Conservation (phyloP, 1,284 basidiomycete species). For the Boletus albobrunnescens region DNA sequence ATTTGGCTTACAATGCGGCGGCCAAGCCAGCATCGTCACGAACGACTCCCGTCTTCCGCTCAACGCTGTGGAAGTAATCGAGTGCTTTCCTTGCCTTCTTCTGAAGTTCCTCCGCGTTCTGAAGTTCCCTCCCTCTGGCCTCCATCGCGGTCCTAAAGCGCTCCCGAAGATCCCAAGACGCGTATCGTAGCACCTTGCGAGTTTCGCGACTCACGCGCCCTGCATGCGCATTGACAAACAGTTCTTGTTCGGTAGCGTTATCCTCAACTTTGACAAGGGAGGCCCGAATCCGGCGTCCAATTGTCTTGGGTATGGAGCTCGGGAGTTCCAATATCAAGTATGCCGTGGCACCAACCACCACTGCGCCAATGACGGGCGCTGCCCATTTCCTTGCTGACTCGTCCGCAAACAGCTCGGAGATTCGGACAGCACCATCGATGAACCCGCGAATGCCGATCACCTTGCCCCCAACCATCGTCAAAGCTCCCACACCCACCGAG, state of each 20-base stretch:
- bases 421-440: slow-evolving; percentile 70
- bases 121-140: slow-evolving; percentile 72
- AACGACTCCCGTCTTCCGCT: slow-evolving; percentile 55
- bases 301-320: slow-evolving; percentile 84
- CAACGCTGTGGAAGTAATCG: slow-evolving; percentile 65
- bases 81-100: slow-evolving; percentile 68
- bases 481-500: slow-evolving; percentile 77
- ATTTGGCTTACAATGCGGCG: slow-evolving; percentile 14
- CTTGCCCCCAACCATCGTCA: slow-evolving; percentile 84
- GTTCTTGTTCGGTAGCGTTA: slow-evolving; percentile 39
- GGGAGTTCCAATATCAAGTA: slow-evolving; percentile 91
- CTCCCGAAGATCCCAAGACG: slow-evolving; percentile 89
- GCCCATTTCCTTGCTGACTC: slow-evolving; percentile 85
- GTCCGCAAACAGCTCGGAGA: slow-evolving; percentile 80
- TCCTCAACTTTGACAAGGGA: slow-evolving; percentile 47
- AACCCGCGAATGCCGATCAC: slow-evolving; percentile 74
- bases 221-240: slow-evolving; percentile 70
- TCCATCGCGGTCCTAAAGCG: slow-evolving; percentile 82
- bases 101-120: slow-evolving; percentile 71
- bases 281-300: slow-evolving; percentile 74
- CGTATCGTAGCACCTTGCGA: slow-evolving; percentile 89
- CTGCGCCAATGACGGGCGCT: slow-evolving; percentile 77
- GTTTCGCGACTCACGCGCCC: slow-evolving; percentile 81
- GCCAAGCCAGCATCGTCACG: slow-evolving; percentile 38
- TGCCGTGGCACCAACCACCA: slow-evolving; percentile 70